Evolutionary conservation across 352 stramenopile genomes (phyloP), one percentile per base, ranked within the genome.

Genomic region (Phytophthora cactorum): DNA sequence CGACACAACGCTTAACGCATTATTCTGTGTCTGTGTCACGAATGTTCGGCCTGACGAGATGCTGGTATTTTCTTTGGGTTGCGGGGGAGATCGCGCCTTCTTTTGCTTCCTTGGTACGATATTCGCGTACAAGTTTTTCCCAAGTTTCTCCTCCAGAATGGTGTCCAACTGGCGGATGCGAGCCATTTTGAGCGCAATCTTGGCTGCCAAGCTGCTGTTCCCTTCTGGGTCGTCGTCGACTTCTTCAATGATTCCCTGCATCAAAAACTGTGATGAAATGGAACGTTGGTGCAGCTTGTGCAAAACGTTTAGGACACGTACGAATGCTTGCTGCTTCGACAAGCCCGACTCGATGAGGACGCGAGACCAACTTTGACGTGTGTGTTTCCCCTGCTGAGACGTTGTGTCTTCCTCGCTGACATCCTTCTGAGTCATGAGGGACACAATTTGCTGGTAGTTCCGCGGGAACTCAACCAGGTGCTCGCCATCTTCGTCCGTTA

Each of bases 101-200:
- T 64, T 74, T 22, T 65, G 65, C 45, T 77, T 88, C 15, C 52
- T 80, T 31, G 55, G 32, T 0, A 52, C 50, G 25, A 59, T 43
- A 34, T 32, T 70, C 11, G 68, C n/a, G 31, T 90, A 91, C 44
- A 91, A 52, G 28, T 85, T 83, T 57, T 83, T 86, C 14, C 82
- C 82, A 6, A 89, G 68, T 63, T 89, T 90, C 8, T 88, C 77
- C 39, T 90, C 81, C 31, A 92, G 52, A 38, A 90, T 71, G 0
- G 55, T 64, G 52, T 92, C 84, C 8, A 90, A 57, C 39, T 90
- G 82, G 27, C 79, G 79, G 46, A 92, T 82, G 6, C 77, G 78
- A 22, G 82, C 81, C 69, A 89, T 87, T 63, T 91, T 91, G 39
- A 91, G 60, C n/a, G 82, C 84, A 38, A 92, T 90, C 55, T 91